Evolutionary conservation across 164 flowering plant species (phyloP).

Genomic region (Cinnamomum chago): DNA sequence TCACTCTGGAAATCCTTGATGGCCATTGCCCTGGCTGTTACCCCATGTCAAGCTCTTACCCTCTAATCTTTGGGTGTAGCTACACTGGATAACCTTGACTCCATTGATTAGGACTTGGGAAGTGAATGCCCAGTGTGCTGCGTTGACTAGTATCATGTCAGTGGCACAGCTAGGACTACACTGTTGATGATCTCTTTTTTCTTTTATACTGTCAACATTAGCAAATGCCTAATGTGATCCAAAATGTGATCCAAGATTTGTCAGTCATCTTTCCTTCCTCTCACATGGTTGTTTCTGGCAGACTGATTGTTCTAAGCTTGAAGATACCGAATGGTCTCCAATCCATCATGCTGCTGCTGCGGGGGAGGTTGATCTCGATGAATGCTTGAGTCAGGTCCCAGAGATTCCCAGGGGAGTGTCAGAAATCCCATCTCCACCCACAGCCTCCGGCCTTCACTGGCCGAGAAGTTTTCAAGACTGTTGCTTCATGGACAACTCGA

Average conservation of each 20-base stretch:
- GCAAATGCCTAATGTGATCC: background rate
- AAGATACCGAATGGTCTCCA: constrained; percentile 59
- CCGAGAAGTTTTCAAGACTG: constrained; percentile 31
- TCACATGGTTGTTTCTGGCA: constrained; percentile 19
- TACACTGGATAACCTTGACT: too few species aligned
- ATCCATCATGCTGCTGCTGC: constrained; percentile 33
- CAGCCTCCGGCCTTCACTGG: constrained; percentile 75
- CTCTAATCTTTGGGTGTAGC: too few species aligned
- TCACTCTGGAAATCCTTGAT: too few species aligned
- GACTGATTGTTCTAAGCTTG: constrained; percentile 69
- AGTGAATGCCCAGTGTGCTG: too few species aligned
- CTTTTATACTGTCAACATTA: background rate
- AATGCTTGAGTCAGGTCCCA: constrained; percentile 56
- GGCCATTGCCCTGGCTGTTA: too few species aligned
- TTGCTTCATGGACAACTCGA: constrained; percentile 24
- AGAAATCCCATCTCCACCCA: constrained; percentile 65
- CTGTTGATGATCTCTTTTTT: background rate
- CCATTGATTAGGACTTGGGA: too few species aligned
- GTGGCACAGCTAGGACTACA: background rate
- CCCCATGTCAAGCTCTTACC: too few species aligned
- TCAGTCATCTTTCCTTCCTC: background rate
- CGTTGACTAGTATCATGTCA: too few species aligned
- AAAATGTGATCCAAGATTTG: background rate
- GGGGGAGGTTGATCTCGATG: constrained; percentile 45
- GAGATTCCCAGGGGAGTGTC: constrained; percentile 45